A percentile compares a stretch with the other conserved stretches of the same genome.
Conservation (phyloP, 257 asterid genomes). For the Scutellaria barbata region DNA sequence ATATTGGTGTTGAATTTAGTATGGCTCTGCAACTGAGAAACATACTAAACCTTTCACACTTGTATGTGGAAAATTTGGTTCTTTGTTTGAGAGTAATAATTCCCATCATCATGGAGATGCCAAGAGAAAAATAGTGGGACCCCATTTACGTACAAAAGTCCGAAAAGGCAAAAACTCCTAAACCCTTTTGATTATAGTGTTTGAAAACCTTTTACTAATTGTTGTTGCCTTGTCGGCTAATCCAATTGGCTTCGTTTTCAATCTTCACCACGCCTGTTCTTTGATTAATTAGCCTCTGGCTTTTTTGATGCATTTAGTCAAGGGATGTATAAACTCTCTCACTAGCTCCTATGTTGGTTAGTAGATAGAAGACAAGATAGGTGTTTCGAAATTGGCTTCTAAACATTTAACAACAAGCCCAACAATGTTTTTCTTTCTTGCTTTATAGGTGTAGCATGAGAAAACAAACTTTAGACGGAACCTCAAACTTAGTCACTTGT, state of each 20-base stretch:
- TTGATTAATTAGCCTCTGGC: slow-evolving; percentile 14
- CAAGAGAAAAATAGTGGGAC: slow-evolving; percentile 24
- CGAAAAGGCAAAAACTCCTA: slow-evolving; percentile 24
- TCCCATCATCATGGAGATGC: slow-evolving; percentile 29
- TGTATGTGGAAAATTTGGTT: slow-evolving; percentile 12
- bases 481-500: not conserved
- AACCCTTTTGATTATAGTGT: slow-evolving; percentile 50
- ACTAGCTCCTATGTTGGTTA: too few relatives aligned
- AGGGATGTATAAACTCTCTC: not conserved
- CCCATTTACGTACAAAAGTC: slow-evolving; percentile 30
- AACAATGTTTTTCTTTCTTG: too few relatives aligned
- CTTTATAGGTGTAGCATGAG: not conserved
- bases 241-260: slow-evolving; percentile 53
- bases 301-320: slow-evolving; percentile 9
- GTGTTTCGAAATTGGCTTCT: not conserved
- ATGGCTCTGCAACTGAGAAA: not conserved
- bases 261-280: slow-evolving; percentile 52
- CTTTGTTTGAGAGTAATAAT: slow-evolving; percentile 26
- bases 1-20: not conserved
- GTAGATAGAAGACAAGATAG: too few relatives aligned
- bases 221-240: slow-evolving; percentile 63
- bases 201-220: slow-evolving; percentile 48
- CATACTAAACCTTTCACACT: slow-evolving; percentile 18
- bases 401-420: not conserved
- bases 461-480: not conserved